Base-by-base conservation (phyloP, 2,329 filamentous ascomycete species). In the Leptoxyphium fumago region DNA sequence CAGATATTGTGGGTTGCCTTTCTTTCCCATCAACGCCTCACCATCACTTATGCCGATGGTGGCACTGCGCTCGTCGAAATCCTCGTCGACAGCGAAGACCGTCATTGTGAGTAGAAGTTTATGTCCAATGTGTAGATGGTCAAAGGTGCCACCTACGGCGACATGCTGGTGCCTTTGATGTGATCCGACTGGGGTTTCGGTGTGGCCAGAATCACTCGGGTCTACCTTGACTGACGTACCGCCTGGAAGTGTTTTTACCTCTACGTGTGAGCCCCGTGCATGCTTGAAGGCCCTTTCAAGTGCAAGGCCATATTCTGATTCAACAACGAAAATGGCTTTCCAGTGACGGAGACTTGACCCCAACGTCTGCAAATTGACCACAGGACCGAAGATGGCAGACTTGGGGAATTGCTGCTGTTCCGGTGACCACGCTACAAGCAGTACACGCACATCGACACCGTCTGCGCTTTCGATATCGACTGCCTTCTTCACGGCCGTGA, bases 101-200 rank as follows among this genome's bases (percentile, higher is more conserved):
- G 83, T 84, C 48, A 88, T 88, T n/a, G 88, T 87, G 15, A 98
- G 75, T 15, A 98, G 74, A n/a, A 96, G 72, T 65, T 96, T 98
- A 68, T 98, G 91, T 5, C 91, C 91, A 3, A 84, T 80, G 60
- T 98, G 91, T 17, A 98, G 74, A 63, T 96, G 87, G 61, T 98
- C 91, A 64, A 96, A 98, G 0, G 91, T 98, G 9, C 91, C 91
- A 28, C 89, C 91, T 10, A 96, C 76, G 43, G 82, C 84, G 41
- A 93, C 82, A 11, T 76, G 73, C 46, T 70, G 65, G 60, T 84
- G 75, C 38, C 62, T 55, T 18, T 50, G 49, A 2, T 59, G 59
- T 38, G 55, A 54, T n/a, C n/a, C 34, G 28, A 15, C 34, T 11
- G 34, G 21, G 41, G 6, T 48, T 49, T 40, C 5, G 14, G 14